These are phyloP conservation scores for Pelargonium myrrhifolium DNA, from an alignment of 441 rosid genomes.

Conservation along the genomic window DNA sequence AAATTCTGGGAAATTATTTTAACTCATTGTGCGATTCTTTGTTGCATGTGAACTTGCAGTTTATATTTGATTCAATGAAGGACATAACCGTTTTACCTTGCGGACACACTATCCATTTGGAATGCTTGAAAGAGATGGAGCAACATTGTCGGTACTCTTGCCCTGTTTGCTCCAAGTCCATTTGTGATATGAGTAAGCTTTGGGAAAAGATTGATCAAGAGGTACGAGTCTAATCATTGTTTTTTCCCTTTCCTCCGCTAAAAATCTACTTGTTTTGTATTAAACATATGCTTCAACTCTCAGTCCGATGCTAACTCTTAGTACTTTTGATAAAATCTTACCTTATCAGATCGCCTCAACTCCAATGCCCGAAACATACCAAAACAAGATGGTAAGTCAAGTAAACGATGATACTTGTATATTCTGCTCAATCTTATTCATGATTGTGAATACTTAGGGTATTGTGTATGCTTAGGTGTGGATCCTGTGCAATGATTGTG, in stretches of 20 bases:
- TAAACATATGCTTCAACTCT: background rate
- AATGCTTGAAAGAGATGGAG: slow-evolving; percentile 58
- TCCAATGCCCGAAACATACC: slow-evolving; percentile 66
- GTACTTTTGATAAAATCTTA: background rate
- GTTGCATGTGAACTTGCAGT: slow-evolving; percentile 31
- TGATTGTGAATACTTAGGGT: background rate
- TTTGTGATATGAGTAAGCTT: slow-evolving; percentile 51
- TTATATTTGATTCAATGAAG: slow-evolving; percentile 58
- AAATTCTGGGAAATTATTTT: background rate
- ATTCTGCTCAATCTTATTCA: background rate
- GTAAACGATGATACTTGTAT: background rate
- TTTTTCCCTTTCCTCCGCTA: too few species aligned
- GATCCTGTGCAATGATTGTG: slow-evolving; percentile 92
- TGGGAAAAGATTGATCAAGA: slow-evolving; percentile 62
- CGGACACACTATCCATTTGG: slow-evolving; percentile 70
- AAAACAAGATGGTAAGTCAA: slow-evolving; percentile 53
- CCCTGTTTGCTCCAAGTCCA: slow-evolving; percentile 81
- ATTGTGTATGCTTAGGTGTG: slow-evolving; percentile 43
- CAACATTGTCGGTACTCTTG: slow-evolving; percentile 62
- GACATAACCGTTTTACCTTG: slow-evolving; percentile 55
- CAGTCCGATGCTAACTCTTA: background rate
- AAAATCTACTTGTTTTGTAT: too few species aligned
- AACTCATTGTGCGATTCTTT: background rate
- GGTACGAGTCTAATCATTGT: slow-evolving; percentile 11
- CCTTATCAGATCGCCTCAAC: slow-evolving; percentile 54